Evolutionary conservation across 306 rosid genomes (phyloP).

Genomic region (Heteromeles arbutifolia): DNA sequence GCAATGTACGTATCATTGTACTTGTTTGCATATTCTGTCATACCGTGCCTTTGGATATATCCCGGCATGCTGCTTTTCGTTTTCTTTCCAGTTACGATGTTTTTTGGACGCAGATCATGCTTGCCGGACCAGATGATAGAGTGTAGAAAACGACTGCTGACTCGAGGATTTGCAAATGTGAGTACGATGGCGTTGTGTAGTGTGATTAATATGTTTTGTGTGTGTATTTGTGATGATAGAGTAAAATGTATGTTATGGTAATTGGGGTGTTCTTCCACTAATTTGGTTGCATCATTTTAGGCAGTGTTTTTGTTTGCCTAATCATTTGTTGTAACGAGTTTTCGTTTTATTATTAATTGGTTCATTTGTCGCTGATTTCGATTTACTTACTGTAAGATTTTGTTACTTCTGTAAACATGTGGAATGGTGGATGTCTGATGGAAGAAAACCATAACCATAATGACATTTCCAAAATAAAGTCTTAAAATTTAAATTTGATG

Average conservation of each 20-base stretch:
- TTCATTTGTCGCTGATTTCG: constrained; percentile 33
- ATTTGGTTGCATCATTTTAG: constrained; percentile 77
- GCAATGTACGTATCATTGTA: constrained; percentile 51
- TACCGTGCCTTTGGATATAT: background rate
- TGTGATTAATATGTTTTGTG: constrained; percentile 45
- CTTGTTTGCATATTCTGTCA: background rate
- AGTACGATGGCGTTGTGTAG: constrained; percentile 27
- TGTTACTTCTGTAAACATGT: too few relatives aligned
- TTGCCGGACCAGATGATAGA: constrained; percentile 91
- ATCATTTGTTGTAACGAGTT: constrained; percentile 49
- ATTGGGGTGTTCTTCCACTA: constrained; percentile 50
- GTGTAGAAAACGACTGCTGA: constrained; percentile 51
- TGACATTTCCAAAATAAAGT: too few relatives aligned
- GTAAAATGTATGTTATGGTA: constrained; percentile 33
- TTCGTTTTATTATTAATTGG: constrained; percentile 38
- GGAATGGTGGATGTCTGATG: too few relatives aligned
- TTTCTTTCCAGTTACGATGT: background rate
- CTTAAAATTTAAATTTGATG: too few relatives aligned
- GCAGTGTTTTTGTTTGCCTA: constrained; percentile 88
- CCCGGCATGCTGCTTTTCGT: background rate
- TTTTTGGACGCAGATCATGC: constrained; percentile 56
- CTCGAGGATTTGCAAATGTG: constrained; percentile 32
- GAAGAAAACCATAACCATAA: too few relatives aligned
- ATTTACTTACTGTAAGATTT: too few relatives aligned
- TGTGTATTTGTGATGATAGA: constrained; percentile 30